These are phyloP conservation scores for Globisporangium polare DNA, from an alignment of 352 stramenopile species.

Conservation along the genomic window DNA sequence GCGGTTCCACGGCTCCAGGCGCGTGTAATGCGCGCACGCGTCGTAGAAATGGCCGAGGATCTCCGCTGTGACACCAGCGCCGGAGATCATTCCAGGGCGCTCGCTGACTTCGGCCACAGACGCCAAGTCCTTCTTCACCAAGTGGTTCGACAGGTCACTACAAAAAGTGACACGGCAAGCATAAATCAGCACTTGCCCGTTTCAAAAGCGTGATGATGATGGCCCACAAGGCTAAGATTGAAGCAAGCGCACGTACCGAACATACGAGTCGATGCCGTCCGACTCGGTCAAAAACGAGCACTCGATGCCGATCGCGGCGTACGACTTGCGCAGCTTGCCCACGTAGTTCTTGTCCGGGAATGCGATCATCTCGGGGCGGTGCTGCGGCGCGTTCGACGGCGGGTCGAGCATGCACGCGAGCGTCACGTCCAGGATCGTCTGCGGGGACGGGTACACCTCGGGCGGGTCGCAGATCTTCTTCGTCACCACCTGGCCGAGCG, in stretches of 20 bases:
- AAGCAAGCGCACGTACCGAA: conserved; percentile 55
- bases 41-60: conserved; percentile 58
- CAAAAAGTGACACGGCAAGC: neutral
- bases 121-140: conserved; percentile 80
- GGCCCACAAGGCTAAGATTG: neutral
- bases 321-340: conserved; percentile 72
- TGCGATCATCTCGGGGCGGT: conserved; percentile 81
- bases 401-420: conserved; percentile 77
- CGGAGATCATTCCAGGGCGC: conserved; percentile 55
- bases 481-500: conserved; percentile 76
- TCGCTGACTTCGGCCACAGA: conserved; percentile 75
- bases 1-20: conserved; percentile 61
- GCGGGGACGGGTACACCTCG: conserved; percentile 66
- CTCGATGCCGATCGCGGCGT: conserved; percentile 69
- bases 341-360: conserved; percentile 82
- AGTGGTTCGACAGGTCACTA: conserved; percentile 75
- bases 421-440: conserved; percentile 68
- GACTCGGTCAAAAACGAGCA: conserved; percentile 85
- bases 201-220: neutral
- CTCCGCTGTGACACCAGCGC: conserved; percentile 50
- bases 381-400: conserved; percentile 64
- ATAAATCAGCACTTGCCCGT: neutral
- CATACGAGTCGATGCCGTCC: conserved; percentile 80
- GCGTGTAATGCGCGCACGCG: conserved; percentile 57
- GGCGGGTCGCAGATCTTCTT: conserved; percentile 85